These are phyloP conservation scores for Aphelidium insulamus DNA, from an alignment of 371 early-diverging fungal species.

Conservation along the genomic window DNA sequence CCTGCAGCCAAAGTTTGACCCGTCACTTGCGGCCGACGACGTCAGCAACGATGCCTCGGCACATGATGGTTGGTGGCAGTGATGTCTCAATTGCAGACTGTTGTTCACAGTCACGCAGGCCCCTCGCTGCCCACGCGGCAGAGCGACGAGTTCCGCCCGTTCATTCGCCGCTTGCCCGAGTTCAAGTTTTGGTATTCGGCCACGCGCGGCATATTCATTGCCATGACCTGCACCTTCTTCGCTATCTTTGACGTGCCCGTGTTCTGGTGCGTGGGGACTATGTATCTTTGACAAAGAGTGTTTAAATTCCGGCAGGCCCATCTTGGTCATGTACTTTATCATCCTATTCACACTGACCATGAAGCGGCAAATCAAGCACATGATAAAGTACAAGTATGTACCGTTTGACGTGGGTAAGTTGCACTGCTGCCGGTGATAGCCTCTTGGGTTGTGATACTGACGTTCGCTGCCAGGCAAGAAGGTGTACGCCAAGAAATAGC, in stretches of 20 bases:
- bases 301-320: constrained; percentile 20
- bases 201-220: constrained; percentile 51
- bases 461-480: no score
- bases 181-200: constrained; percentile 95
- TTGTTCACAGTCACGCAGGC: constrained; percentile 8
- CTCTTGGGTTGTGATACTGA: no score
- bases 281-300: constrained; percentile 12
- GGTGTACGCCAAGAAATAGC: no score
- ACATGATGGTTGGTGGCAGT: constrained; percentile 19
- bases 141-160: constrained; percentile 95
- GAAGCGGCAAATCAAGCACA: constrained; percentile 88
- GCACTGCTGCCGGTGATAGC: no score
- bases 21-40: constrained; percentile 46
- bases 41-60: constrained; percentile 44
- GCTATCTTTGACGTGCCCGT: constrained; percentile 89
- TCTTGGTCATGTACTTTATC: constrained; percentile 79
- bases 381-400: constrained; percentile 94
- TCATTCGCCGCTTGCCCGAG: constrained; percentile 96
- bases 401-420: constrained; percentile 93
- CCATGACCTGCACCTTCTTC: constrained; percentile 65
- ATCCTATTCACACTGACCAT: constrained; percentile 84
- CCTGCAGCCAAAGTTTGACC: constrained; percentile 85
- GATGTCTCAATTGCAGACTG: neutral
- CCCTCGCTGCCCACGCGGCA: constrained; percentile 54
- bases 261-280: no score